These are phyloP conservation scores for Hyaloscypha bicolor DNA, from an alignment of 495 filamentous ascomycete species.

Conservation along the genomic window DNA sequence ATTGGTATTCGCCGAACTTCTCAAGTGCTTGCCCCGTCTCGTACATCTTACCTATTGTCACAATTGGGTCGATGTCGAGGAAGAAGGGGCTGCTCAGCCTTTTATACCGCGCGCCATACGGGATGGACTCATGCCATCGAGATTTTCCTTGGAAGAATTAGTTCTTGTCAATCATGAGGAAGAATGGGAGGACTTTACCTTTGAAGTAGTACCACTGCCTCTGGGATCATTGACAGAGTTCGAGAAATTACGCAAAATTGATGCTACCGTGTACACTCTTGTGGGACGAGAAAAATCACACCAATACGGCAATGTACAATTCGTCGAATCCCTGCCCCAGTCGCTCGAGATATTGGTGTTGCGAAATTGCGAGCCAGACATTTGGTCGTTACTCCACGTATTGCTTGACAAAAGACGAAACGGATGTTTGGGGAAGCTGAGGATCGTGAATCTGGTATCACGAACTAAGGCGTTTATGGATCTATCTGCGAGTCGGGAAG, in stretches of 20 bases:
- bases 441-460: no score
- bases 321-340: no score
- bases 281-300: not conserved
- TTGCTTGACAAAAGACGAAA: no score
- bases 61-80: not conserved
- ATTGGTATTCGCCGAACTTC: not conserved
- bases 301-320: no score
- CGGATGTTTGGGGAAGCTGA: no score
- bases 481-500: not conserved
- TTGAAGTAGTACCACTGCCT: not conserved
- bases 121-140: not conserved
- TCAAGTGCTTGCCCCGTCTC: not conserved
- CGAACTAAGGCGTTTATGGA: not conserved
- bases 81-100: no score
- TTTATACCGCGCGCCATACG: not conserved
- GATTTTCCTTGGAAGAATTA: not conserved
- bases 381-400: no score
- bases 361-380: no score
- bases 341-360: no score
- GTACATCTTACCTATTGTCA: not conserved
- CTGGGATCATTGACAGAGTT: not conserved
- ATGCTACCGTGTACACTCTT: not conserved
- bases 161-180: not conserved
- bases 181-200: not conserved
- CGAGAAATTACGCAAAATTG: not conserved